Evolutionary conservation across 2,329 filamentous ascomycete genomes (phyloP), one percentile per base, ranked within the genome.

Genomic region (Penicillium sp.): DNA sequence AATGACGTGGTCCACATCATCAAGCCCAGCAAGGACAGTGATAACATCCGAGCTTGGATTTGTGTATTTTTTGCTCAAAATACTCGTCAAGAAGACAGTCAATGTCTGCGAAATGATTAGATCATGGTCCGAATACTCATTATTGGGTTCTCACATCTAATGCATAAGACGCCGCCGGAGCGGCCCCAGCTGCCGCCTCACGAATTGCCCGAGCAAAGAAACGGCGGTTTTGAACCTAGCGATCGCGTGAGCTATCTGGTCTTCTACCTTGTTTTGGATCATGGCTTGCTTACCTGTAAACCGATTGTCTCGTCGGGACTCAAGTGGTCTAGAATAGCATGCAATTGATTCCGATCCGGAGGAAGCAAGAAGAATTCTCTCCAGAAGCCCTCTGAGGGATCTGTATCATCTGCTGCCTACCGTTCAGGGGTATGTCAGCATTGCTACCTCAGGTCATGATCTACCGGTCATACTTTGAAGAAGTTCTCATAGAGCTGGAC

Each of bases 11-110:
- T 99, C 93, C 41, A 95, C 87, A 60, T 89, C 80, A 73, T 96
- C 87, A 44, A 99, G 80, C 5, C 93, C 93, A 4, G 91, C 89
- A 41, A 99, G 79, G 29, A 97, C 80, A 49, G 86, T 84, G 64
- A 99, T 95, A 60, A 96, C 87, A 71, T 97, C 93, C 41, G 93
- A 93, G 69, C 90, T 96, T 5, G 91, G 88, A 63, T 96, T 96
- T 19, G 88, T 90, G 70, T 95, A 99, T 68, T 87, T 89, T 73
- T 97, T 99, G 50, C 82, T 81, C 54, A 97, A 77, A 14, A 95
- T 80, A 46, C 84, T 83, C 41, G 86, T 84, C 66, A 99, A 80
- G 71, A 97, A 96, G 40, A 88, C 84, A 69, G 87, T 90, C 65
- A 97, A 80, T 53, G 91, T 97, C 88, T 97, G 69, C 3, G 5